Conservation (phyloP, 768 basidiomycete species). For the Boletus vermiculosoides region DNA sequence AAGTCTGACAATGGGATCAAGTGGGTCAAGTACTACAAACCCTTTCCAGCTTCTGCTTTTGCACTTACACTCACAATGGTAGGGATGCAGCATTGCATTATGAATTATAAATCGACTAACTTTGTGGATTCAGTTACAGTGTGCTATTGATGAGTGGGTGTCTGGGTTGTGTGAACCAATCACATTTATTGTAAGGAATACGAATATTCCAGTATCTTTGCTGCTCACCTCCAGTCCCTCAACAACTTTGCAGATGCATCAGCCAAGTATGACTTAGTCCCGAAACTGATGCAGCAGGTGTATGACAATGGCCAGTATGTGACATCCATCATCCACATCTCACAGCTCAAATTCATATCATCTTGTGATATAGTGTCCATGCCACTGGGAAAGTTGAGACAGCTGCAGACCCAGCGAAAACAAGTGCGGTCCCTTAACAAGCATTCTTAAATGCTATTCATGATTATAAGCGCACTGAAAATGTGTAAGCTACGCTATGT, state of each 20-base stretch:
- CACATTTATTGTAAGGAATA: not conserved
- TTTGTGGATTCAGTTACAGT: not conserved
- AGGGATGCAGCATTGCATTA: no score
- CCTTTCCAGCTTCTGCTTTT: no score
- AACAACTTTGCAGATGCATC: not conserved
- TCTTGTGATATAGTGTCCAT: no score
- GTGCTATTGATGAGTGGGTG: not conserved
- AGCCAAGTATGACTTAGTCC: not conserved
- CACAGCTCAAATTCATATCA: no score
- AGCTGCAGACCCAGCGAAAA: not conserved
- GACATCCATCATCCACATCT: no score
- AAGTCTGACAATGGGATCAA: no score
- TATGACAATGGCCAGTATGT: not conserved
- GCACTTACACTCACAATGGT: no score
- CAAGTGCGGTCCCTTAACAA: not conserved
- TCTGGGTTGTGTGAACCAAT: not conserved
- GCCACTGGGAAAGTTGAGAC: not conserved
- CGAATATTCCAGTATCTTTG: not conserved
- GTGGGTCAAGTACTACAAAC: no score
- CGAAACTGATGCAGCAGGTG: not conserved
- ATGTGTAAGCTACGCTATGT: not conserved
- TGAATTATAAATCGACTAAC: not conserved
- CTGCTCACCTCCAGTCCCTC: not conserved
- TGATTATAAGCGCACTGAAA: not conserved
- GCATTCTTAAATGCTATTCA: not conserved